Evolutionary conservation across 306 rosid genomes (phyloP).

Genomic region (Cicer bijugum): DNA sequence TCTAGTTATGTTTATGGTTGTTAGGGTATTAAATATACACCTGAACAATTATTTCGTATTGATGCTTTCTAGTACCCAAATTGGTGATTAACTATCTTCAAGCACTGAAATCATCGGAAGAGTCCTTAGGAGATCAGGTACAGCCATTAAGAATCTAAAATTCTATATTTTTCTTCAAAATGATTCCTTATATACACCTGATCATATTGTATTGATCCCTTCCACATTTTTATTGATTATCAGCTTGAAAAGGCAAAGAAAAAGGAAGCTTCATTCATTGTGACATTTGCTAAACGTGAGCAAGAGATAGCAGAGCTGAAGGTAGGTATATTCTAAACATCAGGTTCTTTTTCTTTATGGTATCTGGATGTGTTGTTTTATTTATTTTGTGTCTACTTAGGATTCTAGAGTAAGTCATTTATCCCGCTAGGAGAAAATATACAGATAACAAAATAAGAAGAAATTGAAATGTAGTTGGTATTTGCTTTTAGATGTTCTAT

Average conservation of each 20-base stretch:
- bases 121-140: slow-evolving; percentile 90
- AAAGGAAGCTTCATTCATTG: slow-evolving; percentile 96
- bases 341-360: slow-evolving; percentile 18
- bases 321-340: slow-evolving; percentile 59
- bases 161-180: slow-evolving; percentile 29
- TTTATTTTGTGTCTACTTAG: slow-evolving; percentile 37
- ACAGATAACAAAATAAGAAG: slow-evolving; percentile 25
- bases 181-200: slow-evolving; percentile 21
- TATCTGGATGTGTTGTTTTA: slow-evolving; percentile 31
- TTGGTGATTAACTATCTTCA: slow-evolving; percentile 75
- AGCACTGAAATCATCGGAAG: slow-evolving; percentile 82
- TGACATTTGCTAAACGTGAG: slow-evolving; percentile 91
- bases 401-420: background rate
- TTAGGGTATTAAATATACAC: slow-evolving; percentile 9
- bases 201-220: slow-evolving; percentile 30
- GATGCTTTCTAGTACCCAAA: slow-evolving; percentile 64
- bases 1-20: slow-evolving; percentile 9
- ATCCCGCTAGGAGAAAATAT: background rate
- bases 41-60: slow-evolving; percentile 32
- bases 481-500: slow-evolving; percentile 19
- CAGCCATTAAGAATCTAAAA: slow-evolving; percentile 25
- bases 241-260: slow-evolving; percentile 95
- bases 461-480: background rate
- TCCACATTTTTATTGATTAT: slow-evolving; percentile 38
- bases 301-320: slow-evolving; percentile 94